phyloP scores from a whole-genome alignment of 2,329 filamentous ascomycete genomes.

The Orbilia brochopaga region DNA sequence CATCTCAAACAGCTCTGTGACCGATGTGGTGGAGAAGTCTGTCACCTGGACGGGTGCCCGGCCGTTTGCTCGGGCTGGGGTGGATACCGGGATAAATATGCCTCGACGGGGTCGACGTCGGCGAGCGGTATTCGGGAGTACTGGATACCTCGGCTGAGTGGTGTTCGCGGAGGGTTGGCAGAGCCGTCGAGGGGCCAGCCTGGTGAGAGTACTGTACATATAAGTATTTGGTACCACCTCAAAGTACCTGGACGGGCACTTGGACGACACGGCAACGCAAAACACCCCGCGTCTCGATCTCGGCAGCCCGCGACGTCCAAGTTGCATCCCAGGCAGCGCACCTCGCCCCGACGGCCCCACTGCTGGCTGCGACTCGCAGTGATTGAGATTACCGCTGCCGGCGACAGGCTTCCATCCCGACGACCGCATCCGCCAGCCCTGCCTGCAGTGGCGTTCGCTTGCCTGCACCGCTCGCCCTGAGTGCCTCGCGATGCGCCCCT shows the following conservation, averaged over 20 bases:
- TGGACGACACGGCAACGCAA: slow-evolving; percentile 9
- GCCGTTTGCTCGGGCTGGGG: neutral
- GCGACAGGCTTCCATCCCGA: too few relatives aligned
- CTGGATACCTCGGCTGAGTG: too few relatives aligned
- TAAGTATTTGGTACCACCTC: too few relatives aligned
- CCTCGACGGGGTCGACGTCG: neutral
- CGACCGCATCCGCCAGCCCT: neutral
- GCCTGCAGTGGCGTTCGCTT: neutral
- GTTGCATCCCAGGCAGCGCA: neutral
- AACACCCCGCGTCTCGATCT: slow-evolving; percentile 7
- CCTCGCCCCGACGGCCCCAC: too few relatives aligned
- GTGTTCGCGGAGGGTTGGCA: too few relatives aligned
- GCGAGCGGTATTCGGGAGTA: neutral
- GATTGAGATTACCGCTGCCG: neutral
- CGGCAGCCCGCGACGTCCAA: neutral
- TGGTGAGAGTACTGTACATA: too few relatives aligned
- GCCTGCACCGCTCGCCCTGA: neutral
- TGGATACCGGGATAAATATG: neutral
- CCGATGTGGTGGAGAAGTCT: neutral
- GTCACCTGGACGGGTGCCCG: neutral
- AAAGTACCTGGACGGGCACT: too few relatives aligned
- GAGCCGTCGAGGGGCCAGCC: too few relatives aligned
- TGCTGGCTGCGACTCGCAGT: neutral
- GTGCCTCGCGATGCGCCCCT: neutral
- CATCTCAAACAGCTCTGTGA: slow-evolving; percentile 7